Evolutionary conservation across 768 basidiomycete genomes (phyloP).

Genomic region (Auriscalpium orientale): DNA sequence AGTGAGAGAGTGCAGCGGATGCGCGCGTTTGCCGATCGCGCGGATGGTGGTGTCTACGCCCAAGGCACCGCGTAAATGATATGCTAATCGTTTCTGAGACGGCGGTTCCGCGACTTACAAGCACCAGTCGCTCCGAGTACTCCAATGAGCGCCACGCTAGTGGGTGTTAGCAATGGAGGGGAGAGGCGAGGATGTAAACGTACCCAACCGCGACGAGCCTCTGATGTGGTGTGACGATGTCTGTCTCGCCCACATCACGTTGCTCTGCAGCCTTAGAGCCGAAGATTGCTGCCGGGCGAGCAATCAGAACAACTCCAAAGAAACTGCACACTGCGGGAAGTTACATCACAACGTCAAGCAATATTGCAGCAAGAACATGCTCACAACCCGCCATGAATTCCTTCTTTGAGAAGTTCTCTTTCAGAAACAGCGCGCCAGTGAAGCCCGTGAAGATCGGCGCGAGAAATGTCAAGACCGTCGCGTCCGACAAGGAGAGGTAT

Average conservation of each 20-base stretch:
- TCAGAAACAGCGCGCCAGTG: conserved; percentile 51
- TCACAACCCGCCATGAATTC: conserved; percentile 50
- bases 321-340: conserved; percentile 48
- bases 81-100: background rate
- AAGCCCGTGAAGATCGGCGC: conserved; percentile 58
- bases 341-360: background rate
- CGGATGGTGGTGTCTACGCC: conserved; percentile 43
- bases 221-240: conserved; percentile 22
- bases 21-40: conserved; percentile 68
- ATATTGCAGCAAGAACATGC: conserved; percentile 3
- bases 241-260: background rate
- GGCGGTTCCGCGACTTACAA: conserved; percentile 36
- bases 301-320: conserved; percentile 72
- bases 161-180: background rate
- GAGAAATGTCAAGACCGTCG: conserved; percentile 71
- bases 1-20: conserved; percentile 62
- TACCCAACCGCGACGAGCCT: conserved; percentile 58
- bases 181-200: conserved; percentile 5
- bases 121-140: conserved; percentile 61
- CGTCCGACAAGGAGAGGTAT: conserved; percentile 73
- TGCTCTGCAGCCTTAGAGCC: conserved; percentile 24
- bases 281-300: conserved; percentile 71
- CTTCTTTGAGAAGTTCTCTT: conserved; percentile 47
- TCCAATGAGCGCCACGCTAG: conserved; percentile 55
- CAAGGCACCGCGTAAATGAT: background rate